A percentile compares a stretch with the other conserved stretches of the same genome.
phyloP scores from a whole-genome alignment of 208 protist genomes.

The Phytomonas sp. region DNA sequence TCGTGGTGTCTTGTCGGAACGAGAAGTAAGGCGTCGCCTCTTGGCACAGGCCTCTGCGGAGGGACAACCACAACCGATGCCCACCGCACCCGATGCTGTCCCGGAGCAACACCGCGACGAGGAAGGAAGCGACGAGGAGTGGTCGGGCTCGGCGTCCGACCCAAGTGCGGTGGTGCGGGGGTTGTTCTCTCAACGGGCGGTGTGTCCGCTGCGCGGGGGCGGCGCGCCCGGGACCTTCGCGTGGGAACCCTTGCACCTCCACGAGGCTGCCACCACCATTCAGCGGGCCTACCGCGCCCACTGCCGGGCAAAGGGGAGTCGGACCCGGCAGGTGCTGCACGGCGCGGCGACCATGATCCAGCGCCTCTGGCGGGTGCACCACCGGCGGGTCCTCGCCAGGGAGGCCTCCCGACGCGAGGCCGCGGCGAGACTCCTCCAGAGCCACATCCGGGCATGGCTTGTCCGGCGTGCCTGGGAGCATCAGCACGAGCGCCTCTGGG shows the following conservation, averaged over 20 bases:
- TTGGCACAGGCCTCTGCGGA: not conserved
- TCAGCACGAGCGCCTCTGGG: constrained; percentile 22
- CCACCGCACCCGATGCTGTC: not conserved
- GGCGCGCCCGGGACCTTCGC: constrained; percentile 1
- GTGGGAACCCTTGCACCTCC: constrained; percentile 11
- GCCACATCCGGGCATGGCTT: constrained; percentile 52
- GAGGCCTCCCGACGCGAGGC: constrained; percentile 20
- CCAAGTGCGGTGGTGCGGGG: constrained; percentile 64
- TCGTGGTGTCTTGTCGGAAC: not conserved
- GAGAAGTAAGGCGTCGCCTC: not conserved
- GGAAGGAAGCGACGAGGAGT: constrained; percentile 32
- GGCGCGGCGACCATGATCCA: constrained; percentile 40
- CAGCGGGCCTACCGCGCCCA: constrained; percentile 40
- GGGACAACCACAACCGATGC: not conserved
- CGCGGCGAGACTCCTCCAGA: constrained; percentile 57
- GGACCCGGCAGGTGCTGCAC: constrained; percentile 27
- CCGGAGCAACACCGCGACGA: not conserved
- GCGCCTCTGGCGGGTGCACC: constrained; percentile 42
- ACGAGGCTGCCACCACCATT: constrained; percentile 37
- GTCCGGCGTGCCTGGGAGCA: constrained; percentile 46
- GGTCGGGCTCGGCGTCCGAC: constrained; percentile 28
- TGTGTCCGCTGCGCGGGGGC: constrained; percentile 22
- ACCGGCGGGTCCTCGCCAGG: constrained; percentile 17
- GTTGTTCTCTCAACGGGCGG: constrained; percentile 71
- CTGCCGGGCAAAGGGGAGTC: constrained; percentile 22